phyloP scores from a whole-genome alignment of 148 eudicot genomes.

The Hydrangea macrophylla region DNA sequence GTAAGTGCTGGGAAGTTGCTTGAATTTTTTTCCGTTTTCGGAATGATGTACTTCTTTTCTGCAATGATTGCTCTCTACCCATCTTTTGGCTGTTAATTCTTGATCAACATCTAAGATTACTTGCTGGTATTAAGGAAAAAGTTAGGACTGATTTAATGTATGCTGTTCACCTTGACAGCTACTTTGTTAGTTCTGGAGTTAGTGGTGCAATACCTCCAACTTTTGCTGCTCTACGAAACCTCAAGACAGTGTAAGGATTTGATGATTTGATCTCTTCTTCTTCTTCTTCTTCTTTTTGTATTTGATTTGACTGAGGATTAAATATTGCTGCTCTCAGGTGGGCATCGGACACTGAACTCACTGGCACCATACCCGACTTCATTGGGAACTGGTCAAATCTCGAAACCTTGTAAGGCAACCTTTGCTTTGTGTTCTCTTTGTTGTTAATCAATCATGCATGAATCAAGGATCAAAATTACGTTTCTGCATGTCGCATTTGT shows the following conservation, averaged over 20 bases:
- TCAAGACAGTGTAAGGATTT: conserved; percentile 51
- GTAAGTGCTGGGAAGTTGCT: conserved; percentile 40
- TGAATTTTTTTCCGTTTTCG: neutral
- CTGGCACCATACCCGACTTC: conserved; percentile 65
- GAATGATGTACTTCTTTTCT: too few relatives aligned
- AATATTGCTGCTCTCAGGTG: conserved; percentile 45
- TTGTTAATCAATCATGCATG: neutral
- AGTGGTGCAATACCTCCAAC: conserved; percentile 68
- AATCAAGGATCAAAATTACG: too few relatives aligned
- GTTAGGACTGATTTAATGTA: neutral
- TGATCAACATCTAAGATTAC: neutral
- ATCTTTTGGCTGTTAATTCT: neutral
- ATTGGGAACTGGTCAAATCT: conserved; percentile 65
- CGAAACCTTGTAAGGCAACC: conserved; percentile 33
- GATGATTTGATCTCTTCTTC: conserved; percentile 8
- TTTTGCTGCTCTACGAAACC: conserved; percentile 49
- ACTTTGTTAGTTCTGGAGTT: conserved; percentile 64
- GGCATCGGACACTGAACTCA: conserved; percentile 68
- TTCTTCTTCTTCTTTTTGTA: neutral
- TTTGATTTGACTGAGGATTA: neutral
- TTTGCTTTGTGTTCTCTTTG: neutral
- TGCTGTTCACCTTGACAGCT: conserved; percentile 37
- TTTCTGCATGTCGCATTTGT: too few relatives aligned
- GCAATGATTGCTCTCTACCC: neutral
- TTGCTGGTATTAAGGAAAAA: neutral